Evolutionary conservation across 1,139 yeast species (phyloP).

Genomic region (Geotrichum klebahnii): DNA sequence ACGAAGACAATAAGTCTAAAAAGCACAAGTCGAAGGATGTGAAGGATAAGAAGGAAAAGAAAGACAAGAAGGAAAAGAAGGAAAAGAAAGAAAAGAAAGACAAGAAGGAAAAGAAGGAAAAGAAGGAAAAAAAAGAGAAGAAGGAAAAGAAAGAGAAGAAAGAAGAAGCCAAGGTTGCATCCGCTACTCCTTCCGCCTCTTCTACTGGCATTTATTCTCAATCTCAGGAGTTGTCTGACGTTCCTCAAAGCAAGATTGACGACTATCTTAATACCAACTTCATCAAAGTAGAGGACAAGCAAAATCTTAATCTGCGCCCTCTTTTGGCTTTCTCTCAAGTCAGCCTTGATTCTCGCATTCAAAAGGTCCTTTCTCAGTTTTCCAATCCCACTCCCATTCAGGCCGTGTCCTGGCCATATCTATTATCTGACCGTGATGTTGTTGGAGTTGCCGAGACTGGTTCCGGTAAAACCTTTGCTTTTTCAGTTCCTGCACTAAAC

Average conservation of each 20-base stretch:
- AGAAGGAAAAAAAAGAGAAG: conserved; percentile 46
- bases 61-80: conserved; percentile 27
- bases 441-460: conserved; percentile 99
- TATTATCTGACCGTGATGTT: conserved; percentile 76
- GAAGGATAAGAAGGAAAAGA: conserved; percentile 26
- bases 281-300: conserved; percentile 73
- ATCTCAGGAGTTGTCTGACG: conserved; percentile 14
- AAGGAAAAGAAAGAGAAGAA: conserved; percentile 44
- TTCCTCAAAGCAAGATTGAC: conserved; percentile 54
- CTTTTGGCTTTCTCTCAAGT: conserved; percentile 64
- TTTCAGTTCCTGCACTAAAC: conserved; percentile 95
- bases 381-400: conserved; percentile 95
- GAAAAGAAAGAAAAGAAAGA: conserved; percentile 31
- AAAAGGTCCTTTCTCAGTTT: conserved; percentile 59
- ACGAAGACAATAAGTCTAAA: conserved; percentile 18
- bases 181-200: conserved; percentile 21
- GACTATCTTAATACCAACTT: conserved; percentile 65
- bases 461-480: conserved; percentile 95
- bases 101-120: conserved; percentile 48
- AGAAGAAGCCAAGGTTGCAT: conserved; percentile 45
- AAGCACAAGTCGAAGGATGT: conserved; percentile 23
- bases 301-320: conserved; percentile 54
- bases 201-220: conserved; percentile 11
- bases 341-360: conserved; percentile 53
- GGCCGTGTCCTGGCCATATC: conserved; percentile 94